A percentile compares a stretch with the other conserved stretches of the same genome.
These are phyloP conservation scores for Corchorus olitorius DNA, from an alignment of 345 rosid species.

Conservation along the genomic window DNA sequence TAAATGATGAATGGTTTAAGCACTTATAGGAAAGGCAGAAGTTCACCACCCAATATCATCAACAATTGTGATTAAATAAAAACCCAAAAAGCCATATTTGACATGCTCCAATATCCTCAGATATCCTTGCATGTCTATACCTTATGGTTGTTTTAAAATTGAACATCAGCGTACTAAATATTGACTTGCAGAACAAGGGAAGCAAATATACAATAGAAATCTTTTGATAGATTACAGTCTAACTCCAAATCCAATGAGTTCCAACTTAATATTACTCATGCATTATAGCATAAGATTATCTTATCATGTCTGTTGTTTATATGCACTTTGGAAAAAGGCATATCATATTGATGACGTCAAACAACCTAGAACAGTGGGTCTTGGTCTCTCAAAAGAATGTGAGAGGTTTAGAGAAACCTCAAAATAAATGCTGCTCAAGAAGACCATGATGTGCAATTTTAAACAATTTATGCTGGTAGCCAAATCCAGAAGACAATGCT, in stretches of 20 bases:
- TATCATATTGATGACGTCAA: neutral
- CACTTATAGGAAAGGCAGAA: neutral
- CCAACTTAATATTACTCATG: neutral
- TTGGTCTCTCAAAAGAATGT: neutral
- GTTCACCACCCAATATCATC: neutral
- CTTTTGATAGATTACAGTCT: neutral
- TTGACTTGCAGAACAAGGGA: conserved; percentile 1
- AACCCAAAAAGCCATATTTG: neutral
- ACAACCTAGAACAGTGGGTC: neutral
- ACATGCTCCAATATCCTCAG: neutral
- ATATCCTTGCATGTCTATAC: neutral
- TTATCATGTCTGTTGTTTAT: neutral
- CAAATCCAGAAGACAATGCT: neutral
- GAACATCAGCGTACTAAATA: neutral
- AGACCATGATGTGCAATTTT: neutral
- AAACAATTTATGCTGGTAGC: neutral
- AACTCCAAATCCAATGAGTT: neutral
- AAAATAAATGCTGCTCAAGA: neutral
- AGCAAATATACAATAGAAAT: neutral
- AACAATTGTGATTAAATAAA: neutral
- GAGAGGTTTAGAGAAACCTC: neutral
- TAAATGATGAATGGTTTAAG: neutral
- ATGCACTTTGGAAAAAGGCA: neutral
- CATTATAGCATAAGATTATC: neutral
- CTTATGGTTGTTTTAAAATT: neutral